Percentiles rank a stretch among this genome's conserved stretches.
Evolutionary conservation across 768 basidiomycete species (phyloP).

Genomic region (Favolaschia claudopus): DNA sequence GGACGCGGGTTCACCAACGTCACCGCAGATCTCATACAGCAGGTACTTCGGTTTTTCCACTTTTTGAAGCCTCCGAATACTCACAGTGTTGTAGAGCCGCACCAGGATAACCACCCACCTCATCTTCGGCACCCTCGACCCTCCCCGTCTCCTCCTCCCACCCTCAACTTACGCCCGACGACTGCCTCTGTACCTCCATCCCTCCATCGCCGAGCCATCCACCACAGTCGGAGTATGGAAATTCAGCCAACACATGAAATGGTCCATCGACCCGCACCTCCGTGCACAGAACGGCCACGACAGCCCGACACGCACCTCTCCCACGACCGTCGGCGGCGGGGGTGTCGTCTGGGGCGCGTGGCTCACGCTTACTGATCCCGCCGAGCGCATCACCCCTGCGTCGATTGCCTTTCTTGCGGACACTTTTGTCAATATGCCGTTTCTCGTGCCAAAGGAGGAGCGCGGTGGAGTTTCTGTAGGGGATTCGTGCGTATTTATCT

Average conservation of each 20-base stretch:
- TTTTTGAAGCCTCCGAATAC: neutral
- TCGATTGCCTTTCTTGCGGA: conserved; percentile 67
- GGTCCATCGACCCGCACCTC: conserved; percentile 52
- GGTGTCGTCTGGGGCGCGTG: conserved; percentile 68
- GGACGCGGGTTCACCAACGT: conserved; percentile 66
- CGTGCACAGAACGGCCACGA: conserved; percentile 45
- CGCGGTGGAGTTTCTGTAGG: conserved; percentile 42
- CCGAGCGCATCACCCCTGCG: conserved; percentile 54
- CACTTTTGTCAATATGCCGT: conserved; percentile 53
- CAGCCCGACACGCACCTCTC: conserved; percentile 45
- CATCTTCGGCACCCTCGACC: conserved; percentile 60
- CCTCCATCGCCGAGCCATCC: conserved; percentile 44
- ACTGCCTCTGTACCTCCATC: conserved; percentile 63
- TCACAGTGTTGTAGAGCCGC: conserved; percentile 42
- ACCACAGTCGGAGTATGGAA: conserved; percentile 39
- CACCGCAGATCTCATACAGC: conserved; percentile 65
- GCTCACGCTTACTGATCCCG: conserved; percentile 52
- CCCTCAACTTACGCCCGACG: conserved; percentile 67
- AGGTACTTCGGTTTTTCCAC: conserved; percentile 41
- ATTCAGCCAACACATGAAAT: conserved; percentile 42
- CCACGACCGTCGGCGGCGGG: conserved; percentile 55
- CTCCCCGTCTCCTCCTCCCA: conserved; percentile 45
- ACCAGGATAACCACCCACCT: conserved; percentile 60
- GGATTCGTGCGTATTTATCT: conserved; percentile 1
- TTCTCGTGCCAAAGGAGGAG: conserved; percentile 55